Percentiles rank a stretch among this genome's conserved stretches.
Conservation (phyloP, 2,329 filamentous ascomycete genomes). For the Epichloe elymi region DNA sequence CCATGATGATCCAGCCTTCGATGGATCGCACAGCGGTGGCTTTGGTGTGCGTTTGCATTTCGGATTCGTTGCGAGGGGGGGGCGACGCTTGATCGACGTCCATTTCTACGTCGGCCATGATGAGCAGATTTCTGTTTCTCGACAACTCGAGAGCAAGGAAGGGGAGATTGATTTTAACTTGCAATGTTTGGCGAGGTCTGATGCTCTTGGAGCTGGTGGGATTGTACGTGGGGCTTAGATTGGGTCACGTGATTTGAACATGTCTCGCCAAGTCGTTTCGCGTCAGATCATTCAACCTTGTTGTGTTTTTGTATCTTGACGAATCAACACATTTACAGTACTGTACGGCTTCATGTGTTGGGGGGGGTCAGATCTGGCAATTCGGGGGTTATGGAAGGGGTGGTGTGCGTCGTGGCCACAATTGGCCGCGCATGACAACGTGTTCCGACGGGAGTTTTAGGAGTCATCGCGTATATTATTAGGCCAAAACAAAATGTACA, state of each 20-base stretch:
- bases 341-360: too few species aligned
- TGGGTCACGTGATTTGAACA: background rate
- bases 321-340: too few species aligned
- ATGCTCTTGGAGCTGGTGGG: background rate
- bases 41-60: constrained; percentile 60
- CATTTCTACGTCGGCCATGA: constrained; percentile 46
- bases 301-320: too few species aligned
- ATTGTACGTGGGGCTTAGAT: background rate
- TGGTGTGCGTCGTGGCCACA: too few species aligned
- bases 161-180: background rate
- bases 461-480: background rate
- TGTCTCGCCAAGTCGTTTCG: background rate
- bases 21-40: constrained; percentile 76
- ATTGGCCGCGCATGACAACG: too few species aligned
- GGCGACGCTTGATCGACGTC: constrained; percentile 36
- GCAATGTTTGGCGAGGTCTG: background rate
- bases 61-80: constrained; percentile 37
- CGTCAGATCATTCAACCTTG: too few species aligned
- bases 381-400: too few species aligned
- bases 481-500: background rate
- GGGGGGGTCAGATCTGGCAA: too few species aligned
- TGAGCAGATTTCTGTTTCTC: background rate
- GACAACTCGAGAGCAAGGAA: background rate
- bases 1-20: constrained; percentile 80
- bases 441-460: too few species aligned